Evolutionary conservation across 2,329 filamentous ascomycete species (phyloP).

Genomic region (Colletotrichum sp.): DNA sequence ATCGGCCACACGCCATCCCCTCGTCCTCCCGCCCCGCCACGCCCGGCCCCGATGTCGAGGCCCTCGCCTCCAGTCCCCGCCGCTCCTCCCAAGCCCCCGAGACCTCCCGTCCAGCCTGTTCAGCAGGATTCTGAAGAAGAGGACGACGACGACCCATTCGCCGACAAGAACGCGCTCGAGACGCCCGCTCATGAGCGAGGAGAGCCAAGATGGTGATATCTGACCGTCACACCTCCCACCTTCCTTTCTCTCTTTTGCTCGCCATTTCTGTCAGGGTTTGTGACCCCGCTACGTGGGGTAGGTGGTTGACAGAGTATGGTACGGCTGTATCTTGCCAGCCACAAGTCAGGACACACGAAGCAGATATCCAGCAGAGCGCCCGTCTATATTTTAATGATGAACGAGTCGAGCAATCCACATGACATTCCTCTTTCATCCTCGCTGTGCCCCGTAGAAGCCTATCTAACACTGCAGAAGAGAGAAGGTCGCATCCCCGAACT

Average conservation of each 20-base stretch:
- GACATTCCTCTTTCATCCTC: not conserved
- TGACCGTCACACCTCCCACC: not conserved
- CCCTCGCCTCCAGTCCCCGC: conserved; percentile 50
- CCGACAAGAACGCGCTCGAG: conserved; percentile 74
- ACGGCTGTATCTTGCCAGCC: not conserved
- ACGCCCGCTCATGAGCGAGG: conserved; percentile 16
- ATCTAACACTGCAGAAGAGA: not conserved
- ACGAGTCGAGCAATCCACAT: not conserved
- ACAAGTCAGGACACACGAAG: not conserved
- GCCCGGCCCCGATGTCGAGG: conserved; percentile 49
- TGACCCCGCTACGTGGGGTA: not conserved
- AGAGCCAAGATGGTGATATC: conserved; percentile 21
- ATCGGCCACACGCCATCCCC: conserved; percentile 41
- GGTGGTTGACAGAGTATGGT: not conserved
- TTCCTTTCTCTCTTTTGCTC: not conserved
- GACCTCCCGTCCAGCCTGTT: conserved; percentile 30
- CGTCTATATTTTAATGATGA: not conserved
- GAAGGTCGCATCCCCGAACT: not conserved
- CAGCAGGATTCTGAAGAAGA: conserved; percentile 56
- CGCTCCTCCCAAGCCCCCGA: conserved; percentile 41
- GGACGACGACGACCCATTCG: conserved; percentile 86
- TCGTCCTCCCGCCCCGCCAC: conserved; percentile 51
- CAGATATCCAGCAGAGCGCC: not conserved
- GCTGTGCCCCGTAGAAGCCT: not conserved
- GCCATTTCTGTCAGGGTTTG: not conserved